Conservation (phyloP, 2,329 filamentous ascomycete genomes). For the Diaporthe citri region DNA sequence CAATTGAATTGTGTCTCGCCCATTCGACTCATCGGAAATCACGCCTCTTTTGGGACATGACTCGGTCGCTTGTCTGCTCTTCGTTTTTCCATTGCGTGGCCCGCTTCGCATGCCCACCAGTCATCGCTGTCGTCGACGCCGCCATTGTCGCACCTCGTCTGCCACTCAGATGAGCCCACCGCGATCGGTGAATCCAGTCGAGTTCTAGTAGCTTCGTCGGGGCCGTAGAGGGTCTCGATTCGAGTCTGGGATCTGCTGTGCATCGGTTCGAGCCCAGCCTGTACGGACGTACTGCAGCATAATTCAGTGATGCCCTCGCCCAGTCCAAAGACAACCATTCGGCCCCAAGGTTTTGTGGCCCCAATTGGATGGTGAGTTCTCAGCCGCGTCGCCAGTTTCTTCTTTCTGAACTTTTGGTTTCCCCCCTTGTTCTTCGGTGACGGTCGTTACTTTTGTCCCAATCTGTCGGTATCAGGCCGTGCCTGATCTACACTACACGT, state of each 20-base stretch:
- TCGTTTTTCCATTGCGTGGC: conserved; percentile 25
- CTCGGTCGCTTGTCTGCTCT: conserved; percentile 23
- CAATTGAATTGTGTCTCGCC: conserved; percentile 4
- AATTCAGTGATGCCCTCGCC: conserved; percentile 32
- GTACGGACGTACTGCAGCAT: neutral
- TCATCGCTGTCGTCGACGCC: conserved; percentile 3
- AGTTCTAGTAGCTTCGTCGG: conserved; percentile 30
- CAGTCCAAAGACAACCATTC: conserved; percentile 20
- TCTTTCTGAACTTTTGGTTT: neutral
- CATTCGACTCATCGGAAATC: conserved; percentile 26
- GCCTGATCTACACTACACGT: conserved; percentile 26
- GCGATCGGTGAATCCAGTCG: conserved; percentile 25
- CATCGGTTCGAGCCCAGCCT: conserved; percentile 6
- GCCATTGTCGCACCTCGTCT: conserved; percentile 20
- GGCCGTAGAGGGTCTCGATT: conserved; percentile 3
- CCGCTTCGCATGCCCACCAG: conserved; percentile 16
- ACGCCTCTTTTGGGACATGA: conserved; percentile 38
- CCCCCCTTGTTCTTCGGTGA: neutral
- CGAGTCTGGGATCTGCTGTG: conserved; percentile 12
- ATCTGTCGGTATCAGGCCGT: conserved; percentile 14
- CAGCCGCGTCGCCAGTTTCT: neutral
- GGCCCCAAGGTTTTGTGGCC: conserved; percentile 36
- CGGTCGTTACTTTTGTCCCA: conserved; percentile 16
- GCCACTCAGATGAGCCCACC: conserved; percentile 25
- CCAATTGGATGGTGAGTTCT: conserved; percentile 39